phyloP scores from a whole-genome alignment of 2,329 filamentous ascomycete genomes.

The Laburnicola sp. region DNA sequence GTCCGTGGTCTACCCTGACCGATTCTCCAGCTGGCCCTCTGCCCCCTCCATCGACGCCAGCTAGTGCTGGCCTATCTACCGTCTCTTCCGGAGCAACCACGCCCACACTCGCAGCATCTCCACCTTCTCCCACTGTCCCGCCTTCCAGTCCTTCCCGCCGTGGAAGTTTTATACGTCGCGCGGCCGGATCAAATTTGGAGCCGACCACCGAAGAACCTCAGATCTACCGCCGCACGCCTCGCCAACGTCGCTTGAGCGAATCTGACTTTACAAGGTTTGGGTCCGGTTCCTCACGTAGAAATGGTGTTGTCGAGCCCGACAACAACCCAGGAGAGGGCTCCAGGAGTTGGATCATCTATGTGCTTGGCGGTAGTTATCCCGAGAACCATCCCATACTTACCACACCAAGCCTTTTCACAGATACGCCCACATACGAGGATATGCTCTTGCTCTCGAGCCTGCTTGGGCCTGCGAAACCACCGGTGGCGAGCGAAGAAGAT shows the following conservation, averaged over 20 bases:
- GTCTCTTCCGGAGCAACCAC: constrained; percentile 57
- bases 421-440: constrained; percentile 72
- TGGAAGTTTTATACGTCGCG: constrained; percentile 45
- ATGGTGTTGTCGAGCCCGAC: constrained; percentile 63
- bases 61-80: constrained; percentile 60
- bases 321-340: constrained; percentile 60
- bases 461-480: constrained; percentile 68
- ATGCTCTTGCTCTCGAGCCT: constrained; percentile 71
- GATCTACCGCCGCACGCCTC: constrained; percentile 46
- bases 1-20: constrained; percentile 51
- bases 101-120: constrained; percentile 35
- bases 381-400: constrained; percentile 72
- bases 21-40: constrained; percentile 62
- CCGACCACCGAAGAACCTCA: constrained; percentile 49
- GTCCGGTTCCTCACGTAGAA: constrained; percentile 63
- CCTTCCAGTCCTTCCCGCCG: constrained; percentile 44
- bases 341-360: constrained; percentile 72
- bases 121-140: constrained; percentile 41
- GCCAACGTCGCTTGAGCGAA: constrained; percentile 61
- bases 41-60: constrained; percentile 66
- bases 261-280: constrained; percentile 65
- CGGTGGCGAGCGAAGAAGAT: constrained; percentile 67
- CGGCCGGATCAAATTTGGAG: constrained; percentile 46
- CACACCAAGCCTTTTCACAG: constrained; percentile 70
- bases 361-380: constrained; percentile 69